These are phyloP conservation scores for Cladosporium sp. DNA, from an alignment of 2,329 filamentous ascomycete genomes.

Conservation along the genomic window DNA sequence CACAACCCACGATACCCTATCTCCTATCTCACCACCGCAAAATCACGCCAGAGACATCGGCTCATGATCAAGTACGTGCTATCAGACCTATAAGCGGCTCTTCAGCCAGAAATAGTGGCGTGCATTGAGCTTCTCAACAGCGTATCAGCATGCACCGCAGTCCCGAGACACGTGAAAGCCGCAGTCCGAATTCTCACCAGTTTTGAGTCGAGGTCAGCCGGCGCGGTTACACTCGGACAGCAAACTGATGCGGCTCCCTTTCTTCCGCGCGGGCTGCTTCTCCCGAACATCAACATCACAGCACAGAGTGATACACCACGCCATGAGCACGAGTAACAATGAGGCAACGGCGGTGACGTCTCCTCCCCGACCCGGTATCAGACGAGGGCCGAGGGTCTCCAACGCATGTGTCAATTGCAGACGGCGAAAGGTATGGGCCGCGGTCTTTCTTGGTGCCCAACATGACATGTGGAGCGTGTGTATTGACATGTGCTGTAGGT, in stretches of 20 bases:
- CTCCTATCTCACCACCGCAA: neutral
- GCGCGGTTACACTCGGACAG: neutral
- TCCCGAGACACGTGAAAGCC: neutral
- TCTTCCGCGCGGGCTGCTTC: slow-evolving; percentile 4
- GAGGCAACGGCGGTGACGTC: neutral
- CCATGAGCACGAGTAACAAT: neutral
- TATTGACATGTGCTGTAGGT: neutral
- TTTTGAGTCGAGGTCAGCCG: neutral
- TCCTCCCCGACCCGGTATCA: neutral
- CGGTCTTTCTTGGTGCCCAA: neutral
- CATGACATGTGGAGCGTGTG: neutral
- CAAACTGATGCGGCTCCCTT: neutral
- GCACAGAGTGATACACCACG: neutral
- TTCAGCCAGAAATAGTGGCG: neutral
- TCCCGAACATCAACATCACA: slow-evolving; percentile 3
- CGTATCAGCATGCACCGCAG: neutral
- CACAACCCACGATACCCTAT: neutral
- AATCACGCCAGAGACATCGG: neutral
- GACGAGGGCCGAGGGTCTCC: slow-evolving; percentile 4
- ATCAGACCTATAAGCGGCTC: neutral
- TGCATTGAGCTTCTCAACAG: neutral
- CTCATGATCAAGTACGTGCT: neutral
- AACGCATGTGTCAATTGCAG: slow-evolving; percentile 11
- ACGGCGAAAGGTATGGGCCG: neutral
- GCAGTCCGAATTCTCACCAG: neutral